Base-by-base conservation (phyloP, 176 grass and related monocot species). In the Oryza longistaminata region DNA sequence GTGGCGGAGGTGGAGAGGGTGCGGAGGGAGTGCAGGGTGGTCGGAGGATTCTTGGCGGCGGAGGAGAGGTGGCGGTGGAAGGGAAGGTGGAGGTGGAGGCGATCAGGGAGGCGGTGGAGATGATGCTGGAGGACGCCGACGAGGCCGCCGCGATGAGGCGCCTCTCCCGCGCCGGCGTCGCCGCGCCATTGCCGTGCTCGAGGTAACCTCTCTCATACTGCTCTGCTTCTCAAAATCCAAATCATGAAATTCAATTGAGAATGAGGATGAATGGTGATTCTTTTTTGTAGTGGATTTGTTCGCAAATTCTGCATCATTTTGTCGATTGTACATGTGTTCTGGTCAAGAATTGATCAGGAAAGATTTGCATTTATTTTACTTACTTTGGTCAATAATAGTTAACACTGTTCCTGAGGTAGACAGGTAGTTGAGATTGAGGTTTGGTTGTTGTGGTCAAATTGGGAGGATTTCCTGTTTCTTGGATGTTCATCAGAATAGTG, bases 71-170 rank as follows among this genome's bases (percentile, higher is more conserved):
- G 50, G 85, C 90, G 31, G 81, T 97, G 24, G 95, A 95, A 77
- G 87, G 90, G 50, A 68, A 85, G 67, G 85, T 93, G 52, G 89
- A 88, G 53, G 86, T 97, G 45, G 91, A 90, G 34, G 87, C 69
- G 6, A 83, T 97, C 75, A 94, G 90, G 77, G 95, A 90, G 33
- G 90, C 70, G 19, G 88, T 95, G 64, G 92, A 92, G 72, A 91
- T 97, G 85, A 95, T 97, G 95, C 68, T 86, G 66, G 87, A 84
- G 26, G 87, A 78, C 50, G 75, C 44, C 9, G 81, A 82, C 72
- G 90, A 87, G 72, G 13, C 55, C 5, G 17, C 25, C 34, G 77
- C 49, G 39, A 76, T 89, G 91, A 91, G 80, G 73, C 88, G 93
- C 46, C 83, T 97, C 19, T 71, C 85, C 2, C 87, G 84, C 12